Conservation (phyloP, 352 stramenopile genomes). For the Phytophthora europaea region DNA sequence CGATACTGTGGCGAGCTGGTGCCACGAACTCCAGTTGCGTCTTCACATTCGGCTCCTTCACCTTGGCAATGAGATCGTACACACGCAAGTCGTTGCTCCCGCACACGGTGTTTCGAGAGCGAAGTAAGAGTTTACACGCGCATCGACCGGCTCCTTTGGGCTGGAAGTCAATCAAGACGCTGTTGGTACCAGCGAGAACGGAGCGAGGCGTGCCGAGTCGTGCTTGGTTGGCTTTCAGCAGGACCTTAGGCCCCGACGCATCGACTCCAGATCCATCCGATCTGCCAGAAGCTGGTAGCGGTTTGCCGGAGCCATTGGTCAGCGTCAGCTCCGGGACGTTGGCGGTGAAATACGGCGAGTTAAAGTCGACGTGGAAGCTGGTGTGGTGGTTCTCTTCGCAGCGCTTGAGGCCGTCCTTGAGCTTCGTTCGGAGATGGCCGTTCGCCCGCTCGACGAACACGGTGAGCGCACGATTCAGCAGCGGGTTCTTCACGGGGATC, state of each 20-base stretch:
- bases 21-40: slow-evolving; percentile 91
- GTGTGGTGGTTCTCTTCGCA: slow-evolving; percentile 81
- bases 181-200: slow-evolving; percentile 49
- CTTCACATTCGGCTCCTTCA: slow-evolving; percentile 89
- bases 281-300: slow-evolving; percentile 20
- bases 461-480: slow-evolving; percentile 77
- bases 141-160: slow-evolving; percentile 79
- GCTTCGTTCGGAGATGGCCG: slow-evolving; percentile 72
- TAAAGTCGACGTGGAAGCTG: slow-evolving; percentile 81
- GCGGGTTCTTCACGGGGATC: slow-evolving; percentile 83
- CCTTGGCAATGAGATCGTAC: slow-evolving; percentile 86
- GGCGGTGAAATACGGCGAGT: slow-evolving; percentile 89
- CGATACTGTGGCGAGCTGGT: slow-evolving; percentile 88
- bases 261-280: slow-evolving; percentile 21
- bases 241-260: slow-evolving; percentile 27
- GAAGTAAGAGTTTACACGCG: slow-evolving; percentile 73
- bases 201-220: slow-evolving; percentile 57
- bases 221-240: slow-evolving; percentile 58
- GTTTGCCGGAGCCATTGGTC: slow-evolving; percentile 13
- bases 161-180: slow-evolving; percentile 78
- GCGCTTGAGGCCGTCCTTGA: slow-evolving; percentile 82
- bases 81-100: slow-evolving; percentile 84
- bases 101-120: slow-evolving; percentile 66
- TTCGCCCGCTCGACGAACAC: slow-evolving; percentile 75
- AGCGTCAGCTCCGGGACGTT: slow-evolving; percentile 64